These are phyloP conservation scores for Pleurotus platypus DNA, from an alignment of 768 basidiomycete species.

Conservation along the genomic window DNA sequence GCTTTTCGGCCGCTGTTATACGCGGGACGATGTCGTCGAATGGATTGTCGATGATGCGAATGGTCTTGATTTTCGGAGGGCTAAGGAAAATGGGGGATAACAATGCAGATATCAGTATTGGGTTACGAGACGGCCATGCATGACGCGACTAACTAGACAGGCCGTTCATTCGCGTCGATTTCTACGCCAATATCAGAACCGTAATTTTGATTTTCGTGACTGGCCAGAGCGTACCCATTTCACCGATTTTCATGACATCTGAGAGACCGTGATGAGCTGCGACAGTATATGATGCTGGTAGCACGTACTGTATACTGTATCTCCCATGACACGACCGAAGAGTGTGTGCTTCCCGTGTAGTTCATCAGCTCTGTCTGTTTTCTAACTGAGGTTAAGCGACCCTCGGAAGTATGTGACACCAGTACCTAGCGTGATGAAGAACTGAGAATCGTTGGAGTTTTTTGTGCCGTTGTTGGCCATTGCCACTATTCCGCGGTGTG, in stretches of 20 bases:
- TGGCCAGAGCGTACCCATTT: slow-evolving; percentile 58
- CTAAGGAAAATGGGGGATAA: slow-evolving; percentile 39
- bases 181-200: background rate
- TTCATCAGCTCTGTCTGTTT: slow-evolving; percentile 82
- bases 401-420: background rate
- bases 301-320: slow-evolving; percentile 82
- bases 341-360: slow-evolving; percentile 92
- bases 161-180: slow-evolving; percentile 53
- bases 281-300: background rate
- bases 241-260: slow-evolving; percentile 93
- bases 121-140: background rate
- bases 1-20: slow-evolving; percentile 91
- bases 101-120: background rate
- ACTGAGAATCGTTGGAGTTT: slow-evolving; percentile 92
- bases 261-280: background rate
- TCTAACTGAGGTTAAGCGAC: background rate
- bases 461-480: slow-evolving; percentile 92
- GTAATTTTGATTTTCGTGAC: no score
- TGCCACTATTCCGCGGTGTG: slow-evolving; percentile 86
- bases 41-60: slow-evolving; percentile 88
- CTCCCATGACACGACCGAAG: slow-evolving; percentile 87
- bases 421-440: slow-evolving; percentile 88
- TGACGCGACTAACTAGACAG: slow-evolving; percentile 63
- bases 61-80: slow-evolving; percentile 85
- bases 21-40: slow-evolving; percentile 94